Evolutionary conservation across 2,329 filamentous ascomycete genomes (phyloP).

Genomic region (Pyrenophora seminiperda): DNA sequence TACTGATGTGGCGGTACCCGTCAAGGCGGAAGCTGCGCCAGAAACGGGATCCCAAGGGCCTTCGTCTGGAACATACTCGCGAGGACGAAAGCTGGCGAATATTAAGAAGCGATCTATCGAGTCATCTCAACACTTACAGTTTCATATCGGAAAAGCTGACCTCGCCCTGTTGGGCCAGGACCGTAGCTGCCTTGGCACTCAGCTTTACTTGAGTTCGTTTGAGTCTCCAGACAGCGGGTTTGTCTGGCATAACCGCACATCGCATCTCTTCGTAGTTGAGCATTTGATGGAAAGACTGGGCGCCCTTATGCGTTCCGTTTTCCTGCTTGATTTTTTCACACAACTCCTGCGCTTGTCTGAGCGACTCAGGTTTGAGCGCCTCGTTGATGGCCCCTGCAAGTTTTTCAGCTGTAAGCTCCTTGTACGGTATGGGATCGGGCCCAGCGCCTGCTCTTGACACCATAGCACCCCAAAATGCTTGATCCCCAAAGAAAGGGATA

Average conservation of each 20-base stretch:
- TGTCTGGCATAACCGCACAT: slow-evolving; percentile 40
- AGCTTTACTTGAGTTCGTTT: slow-evolving; percentile 46
- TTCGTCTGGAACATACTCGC: slow-evolving; percentile 48
- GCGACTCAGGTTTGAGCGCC: slow-evolving; percentile 45
- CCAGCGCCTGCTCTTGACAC: slow-evolving; percentile 49
- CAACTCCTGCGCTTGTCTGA: slow-evolving; percentile 45
- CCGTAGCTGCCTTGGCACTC: slow-evolving; percentile 46
- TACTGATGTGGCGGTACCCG: slow-evolving; percentile 82
- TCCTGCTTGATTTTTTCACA: slow-evolving; percentile 47
- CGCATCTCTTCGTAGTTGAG: slow-evolving; percentile 46
- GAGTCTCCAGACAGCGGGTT: slow-evolving; percentile 47
- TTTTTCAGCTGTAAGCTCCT: slow-evolving; percentile 48
- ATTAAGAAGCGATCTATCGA: slow-evolving; percentile 11
- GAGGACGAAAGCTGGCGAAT: slow-evolving; percentile 39
- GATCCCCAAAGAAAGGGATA: slow-evolving; percentile 72
- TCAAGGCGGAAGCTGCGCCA: slow-evolving; percentile 70
- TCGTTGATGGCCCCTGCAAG: slow-evolving; percentile 47
- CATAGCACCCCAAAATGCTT: slow-evolving; percentile 52
- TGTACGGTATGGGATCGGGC: slow-evolving; percentile 48
- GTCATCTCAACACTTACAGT: slow-evolving; percentile 33
- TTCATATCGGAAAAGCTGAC: slow-evolving; percentile 47
- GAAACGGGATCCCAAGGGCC: slow-evolving; percentile 50
- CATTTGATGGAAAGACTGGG: slow-evolving; percentile 47
- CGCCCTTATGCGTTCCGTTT: slow-evolving; percentile 45
- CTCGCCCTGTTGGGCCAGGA: slow-evolving; percentile 46